Evolutionary conservation across 192 early-diverging fungal species (phyloP).

Genomic region (Phlyctochytrium arcticum): DNA sequence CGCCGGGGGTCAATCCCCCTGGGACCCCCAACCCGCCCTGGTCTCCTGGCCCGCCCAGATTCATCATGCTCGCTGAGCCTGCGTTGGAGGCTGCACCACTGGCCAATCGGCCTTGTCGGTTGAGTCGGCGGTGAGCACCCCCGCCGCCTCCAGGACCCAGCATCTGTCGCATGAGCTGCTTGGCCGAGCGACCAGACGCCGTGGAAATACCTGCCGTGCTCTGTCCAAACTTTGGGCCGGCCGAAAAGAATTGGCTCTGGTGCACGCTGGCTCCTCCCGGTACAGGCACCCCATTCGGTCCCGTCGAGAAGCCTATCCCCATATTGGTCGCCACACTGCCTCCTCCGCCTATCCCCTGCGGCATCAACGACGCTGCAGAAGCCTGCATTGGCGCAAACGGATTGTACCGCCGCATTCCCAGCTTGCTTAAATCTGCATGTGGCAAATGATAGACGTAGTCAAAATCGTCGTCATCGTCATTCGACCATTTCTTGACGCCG

Average conservation of each 20-base stretch:
- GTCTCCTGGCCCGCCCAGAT: constrained; percentile 4
- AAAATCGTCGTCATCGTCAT: constrained; percentile 47
- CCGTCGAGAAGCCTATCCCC: neutral
- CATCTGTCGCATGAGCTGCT: constrained; percentile 24
- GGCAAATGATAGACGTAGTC: constrained; percentile 53
- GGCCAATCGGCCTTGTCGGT: neutral
- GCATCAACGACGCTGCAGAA: neutral
- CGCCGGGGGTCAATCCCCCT: neutral
- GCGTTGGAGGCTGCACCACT: neutral
- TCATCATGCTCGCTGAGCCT: neutral
- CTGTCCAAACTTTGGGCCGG: constrained; percentile 5
- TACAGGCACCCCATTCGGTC: neutral
- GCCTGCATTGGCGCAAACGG: constrained; percentile 25
- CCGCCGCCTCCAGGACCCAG: constrained; percentile 13
- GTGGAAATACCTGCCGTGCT: constrained; percentile 9
- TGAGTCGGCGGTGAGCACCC: neutral
- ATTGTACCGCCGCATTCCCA: constrained; percentile 32
- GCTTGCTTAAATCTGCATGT: constrained; percentile 32
- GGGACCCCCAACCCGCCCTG: neutral
- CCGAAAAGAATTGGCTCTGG: constrained; percentile 12
- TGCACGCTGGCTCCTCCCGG: neutral
- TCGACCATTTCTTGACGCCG: constrained; percentile 30
- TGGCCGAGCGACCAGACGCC: constrained; percentile 3
- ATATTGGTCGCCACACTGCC: neutral
- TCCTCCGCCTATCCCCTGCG: neutral